phyloP scores from a whole-genome alignment of 2,329 filamentous ascomycete genomes.

The Plenodomus lindquistii region DNA sequence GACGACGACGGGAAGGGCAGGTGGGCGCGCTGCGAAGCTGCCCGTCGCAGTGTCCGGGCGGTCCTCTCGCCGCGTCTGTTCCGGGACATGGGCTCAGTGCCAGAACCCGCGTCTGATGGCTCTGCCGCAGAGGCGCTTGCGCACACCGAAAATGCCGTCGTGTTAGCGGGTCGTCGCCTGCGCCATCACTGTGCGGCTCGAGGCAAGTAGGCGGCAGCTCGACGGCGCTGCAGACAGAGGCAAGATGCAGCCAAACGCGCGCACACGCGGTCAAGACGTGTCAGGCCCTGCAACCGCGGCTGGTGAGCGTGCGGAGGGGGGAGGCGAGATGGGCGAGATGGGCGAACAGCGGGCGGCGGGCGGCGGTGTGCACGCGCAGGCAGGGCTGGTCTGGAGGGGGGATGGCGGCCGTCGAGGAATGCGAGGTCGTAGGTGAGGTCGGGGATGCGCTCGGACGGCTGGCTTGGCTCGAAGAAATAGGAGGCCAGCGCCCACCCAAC shows the following conservation, averaged over 20 bases:
- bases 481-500: constrained; percentile 21
- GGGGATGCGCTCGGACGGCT: constrained; percentile 15
- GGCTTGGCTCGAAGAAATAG: constrained; percentile 15
- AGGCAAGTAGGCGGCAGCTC: constrained; percentile 11
- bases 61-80: constrained; percentile 47
- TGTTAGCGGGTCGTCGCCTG: constrained; percentile 25
- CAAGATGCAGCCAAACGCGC: constrained; percentile 31
- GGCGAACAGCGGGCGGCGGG: constrained; percentile 14
- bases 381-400: constrained; percentile 26
- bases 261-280: constrained; percentile 31
- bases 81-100: constrained; percentile 66
- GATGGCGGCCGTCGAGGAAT: constrained; percentile 27
- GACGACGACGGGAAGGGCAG: constrained; percentile 23
- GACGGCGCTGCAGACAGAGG: constrained; percentile 25
- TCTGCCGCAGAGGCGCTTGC: constrained; percentile 65
- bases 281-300: constrained; percentile 12
- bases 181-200: constrained; percentile 32
- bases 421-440: constrained; percentile 24
- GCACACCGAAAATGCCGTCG: constrained; percentile 1
- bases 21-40: constrained; percentile 30
- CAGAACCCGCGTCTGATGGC: constrained; percentile 78
- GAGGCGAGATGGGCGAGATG: constrained; percentile 13
- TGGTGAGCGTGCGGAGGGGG: constrained; percentile 3
- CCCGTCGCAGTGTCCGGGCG: constrained; percentile 25
- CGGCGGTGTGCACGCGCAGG: constrained; percentile 22